Conservation (phyloP, 257 asterid species). For the Anisodus acutangulus region DNA sequence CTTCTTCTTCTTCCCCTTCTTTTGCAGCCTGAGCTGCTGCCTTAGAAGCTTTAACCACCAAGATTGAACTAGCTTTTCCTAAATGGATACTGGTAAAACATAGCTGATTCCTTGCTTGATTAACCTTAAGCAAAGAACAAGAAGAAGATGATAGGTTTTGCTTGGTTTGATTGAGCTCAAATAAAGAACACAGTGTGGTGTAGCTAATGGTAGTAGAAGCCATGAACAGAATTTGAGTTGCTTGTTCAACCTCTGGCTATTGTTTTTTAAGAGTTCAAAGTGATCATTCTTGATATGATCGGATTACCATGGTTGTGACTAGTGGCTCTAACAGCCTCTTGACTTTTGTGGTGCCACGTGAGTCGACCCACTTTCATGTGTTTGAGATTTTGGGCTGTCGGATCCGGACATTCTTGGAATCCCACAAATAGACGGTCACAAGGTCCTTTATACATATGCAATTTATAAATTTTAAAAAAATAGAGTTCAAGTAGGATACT, state of each 20-base stretch:
- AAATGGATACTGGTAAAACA: conserved; percentile 33
- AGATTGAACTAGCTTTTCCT: conserved; percentile 29
- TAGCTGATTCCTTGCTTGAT: conserved; percentile 36
- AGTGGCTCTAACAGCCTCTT: conserved; percentile 53
- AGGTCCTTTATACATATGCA: no score
- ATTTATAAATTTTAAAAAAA: no score
- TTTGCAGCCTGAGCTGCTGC: conserved; percentile 32
- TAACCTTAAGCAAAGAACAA: conserved; percentile 45
- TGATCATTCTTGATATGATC: conserved; percentile 6
- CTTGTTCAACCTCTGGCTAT: neutral
- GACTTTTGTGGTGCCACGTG: conserved; percentile 57
- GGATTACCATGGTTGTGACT: conserved; percentile 31
- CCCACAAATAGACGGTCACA: neutral
- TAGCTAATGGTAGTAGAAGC: conserved; percentile 23
- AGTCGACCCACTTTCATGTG: neutral
- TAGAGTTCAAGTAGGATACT: no score
- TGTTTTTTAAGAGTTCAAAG: neutral
- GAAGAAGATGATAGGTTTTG: conserved; percentile 36
- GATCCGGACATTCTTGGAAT: conserved; percentile 27
- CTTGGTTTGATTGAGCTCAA: conserved; percentile 48
- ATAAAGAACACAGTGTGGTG: conserved; percentile 41
- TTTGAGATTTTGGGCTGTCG: neutral
- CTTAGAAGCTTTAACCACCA: conserved; percentile 56
- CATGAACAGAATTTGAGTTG: conserved; percentile 16
- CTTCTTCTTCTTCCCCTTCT: conserved; percentile 34